A percentile compares a stretch with the other conserved stretches of the same genome.
These are phyloP conservation scores for Cicer cuneatum DNA, from an alignment of 306 rosid genomes.

Conservation along the genomic window DNA sequence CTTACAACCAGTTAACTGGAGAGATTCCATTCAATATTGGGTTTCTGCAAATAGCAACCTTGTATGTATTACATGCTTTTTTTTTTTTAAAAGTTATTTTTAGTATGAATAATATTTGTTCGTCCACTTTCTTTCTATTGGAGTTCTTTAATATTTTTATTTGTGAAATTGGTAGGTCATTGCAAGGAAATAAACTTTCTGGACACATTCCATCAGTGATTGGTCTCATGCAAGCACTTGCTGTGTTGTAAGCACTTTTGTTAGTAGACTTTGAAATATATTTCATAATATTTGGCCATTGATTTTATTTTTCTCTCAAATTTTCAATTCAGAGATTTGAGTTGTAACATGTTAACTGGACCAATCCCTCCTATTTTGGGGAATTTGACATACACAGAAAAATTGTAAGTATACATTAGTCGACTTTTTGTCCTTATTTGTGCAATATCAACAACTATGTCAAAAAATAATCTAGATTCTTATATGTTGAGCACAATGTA, in stretches of 20 bases:
- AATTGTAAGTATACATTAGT: constrained; percentile 64
- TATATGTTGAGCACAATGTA: constrained; percentile 19
- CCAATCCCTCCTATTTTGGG: constrained; percentile 88
- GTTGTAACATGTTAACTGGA: constrained; percentile 82
- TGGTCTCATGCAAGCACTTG: constrained; percentile 99
- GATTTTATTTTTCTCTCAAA: background rate
- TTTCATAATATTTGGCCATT: background rate
- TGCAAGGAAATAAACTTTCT: constrained; percentile 89
- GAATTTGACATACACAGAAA: constrained; percentile 88
- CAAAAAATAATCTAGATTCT: constrained; percentile 1
- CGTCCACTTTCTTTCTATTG: background rate
- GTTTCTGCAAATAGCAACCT: constrained; percentile 87
- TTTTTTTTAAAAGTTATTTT: background rate
- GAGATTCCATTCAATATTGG: constrained; percentile 91
- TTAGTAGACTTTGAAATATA: constrained; percentile 24
- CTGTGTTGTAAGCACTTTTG: constrained; percentile 79
- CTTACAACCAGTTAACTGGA: constrained; percentile 78
- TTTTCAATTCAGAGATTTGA: constrained; percentile 73
- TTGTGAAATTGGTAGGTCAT: constrained; percentile 61
- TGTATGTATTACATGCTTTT: constrained; percentile 54
- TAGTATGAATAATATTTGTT: background rate
- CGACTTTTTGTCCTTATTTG: background rate
- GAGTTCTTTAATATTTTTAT: constrained; percentile 35
- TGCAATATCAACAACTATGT: background rate
- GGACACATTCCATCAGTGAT: constrained; percentile 87